phyloP scores from a whole-genome alignment of 352 stramenopile genomes.

The Globisporangium apiculatum region DNA sequence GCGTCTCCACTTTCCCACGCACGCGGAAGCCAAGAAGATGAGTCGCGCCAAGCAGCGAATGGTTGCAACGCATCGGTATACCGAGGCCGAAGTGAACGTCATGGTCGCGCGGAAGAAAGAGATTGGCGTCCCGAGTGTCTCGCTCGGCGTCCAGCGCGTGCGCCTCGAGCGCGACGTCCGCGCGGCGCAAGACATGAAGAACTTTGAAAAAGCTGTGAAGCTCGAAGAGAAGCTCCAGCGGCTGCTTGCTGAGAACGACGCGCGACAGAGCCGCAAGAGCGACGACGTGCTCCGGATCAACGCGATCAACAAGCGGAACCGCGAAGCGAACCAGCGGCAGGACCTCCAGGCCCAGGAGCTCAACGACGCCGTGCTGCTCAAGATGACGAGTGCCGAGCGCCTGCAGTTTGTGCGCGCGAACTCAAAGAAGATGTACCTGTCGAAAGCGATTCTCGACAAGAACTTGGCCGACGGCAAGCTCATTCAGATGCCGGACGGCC shows the following conservation, averaged over 20 bases:
- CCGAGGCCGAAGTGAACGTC: slow-evolving; percentile 64
- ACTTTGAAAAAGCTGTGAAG: slow-evolving; percentile 78
- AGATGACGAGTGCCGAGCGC: slow-evolving; percentile 78
- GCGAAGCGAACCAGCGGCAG: slow-evolving; percentile 74
- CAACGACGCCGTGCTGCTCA: slow-evolving; percentile 66
- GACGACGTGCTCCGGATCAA: slow-evolving; percentile 83
- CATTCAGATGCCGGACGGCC: slow-evolving; percentile 58
- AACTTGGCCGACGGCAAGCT: slow-evolving; percentile 74
- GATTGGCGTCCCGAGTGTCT: slow-evolving; percentile 52
- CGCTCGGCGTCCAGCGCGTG: slow-evolving; percentile 68
- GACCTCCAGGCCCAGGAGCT: slow-evolving; percentile 68
- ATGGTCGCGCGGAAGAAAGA: slow-evolving; percentile 78
- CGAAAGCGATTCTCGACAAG: slow-evolving; percentile 72
- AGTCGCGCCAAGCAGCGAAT: slow-evolving; percentile 56
- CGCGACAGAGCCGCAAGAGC: slow-evolving; percentile 61
- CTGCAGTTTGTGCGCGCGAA: slow-evolving; percentile 81
- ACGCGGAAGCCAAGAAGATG: slow-evolving; percentile 62
- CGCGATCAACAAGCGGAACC: slow-evolving; percentile 79
- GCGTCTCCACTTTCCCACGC: slow-evolving; percentile 59
- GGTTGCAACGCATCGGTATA: slow-evolving; percentile 72
- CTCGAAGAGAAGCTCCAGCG: slow-evolving; percentile 62
- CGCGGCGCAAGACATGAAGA: slow-evolving; percentile 80
- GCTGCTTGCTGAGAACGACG: slow-evolving; percentile 59
- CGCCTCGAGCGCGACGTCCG: slow-evolving; percentile 72
- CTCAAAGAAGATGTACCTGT: slow-evolving; percentile 83